These are phyloP conservation scores for Fragaria nilgerrensis DNA, from an alignment of 306 rosid genomes.

Conservation along the genomic window DNA sequence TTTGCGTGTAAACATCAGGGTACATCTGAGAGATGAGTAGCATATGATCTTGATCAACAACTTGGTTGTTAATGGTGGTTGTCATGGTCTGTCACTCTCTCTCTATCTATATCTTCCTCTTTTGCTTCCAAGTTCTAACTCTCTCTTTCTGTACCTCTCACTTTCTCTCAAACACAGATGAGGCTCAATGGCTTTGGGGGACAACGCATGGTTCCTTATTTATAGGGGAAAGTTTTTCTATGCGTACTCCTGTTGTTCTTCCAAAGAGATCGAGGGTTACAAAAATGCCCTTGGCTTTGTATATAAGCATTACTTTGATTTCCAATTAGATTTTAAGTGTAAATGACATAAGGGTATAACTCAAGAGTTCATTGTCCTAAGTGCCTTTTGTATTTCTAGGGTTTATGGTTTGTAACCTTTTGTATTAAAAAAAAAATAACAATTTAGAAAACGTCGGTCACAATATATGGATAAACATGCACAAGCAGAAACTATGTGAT, in stretches of 20 bases:
- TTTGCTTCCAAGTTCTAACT: not conserved
- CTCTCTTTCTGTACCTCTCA: slow-evolving; percentile 16
- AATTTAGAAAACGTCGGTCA: slow-evolving; percentile 11
- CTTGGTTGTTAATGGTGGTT: slow-evolving; percentile 38
- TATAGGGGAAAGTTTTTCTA: slow-evolving; percentile 42
- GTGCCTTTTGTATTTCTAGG: not conserved
- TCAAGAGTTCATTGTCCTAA: not conserved
- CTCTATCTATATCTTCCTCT: not conserved
- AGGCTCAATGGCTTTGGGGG: slow-evolving; percentile 42
- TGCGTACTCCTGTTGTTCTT: slow-evolving; percentile 19
- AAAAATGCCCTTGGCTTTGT: slow-evolving; percentile 19
- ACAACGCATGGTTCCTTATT: slow-evolving; percentile 33
- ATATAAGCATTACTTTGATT: not conserved
- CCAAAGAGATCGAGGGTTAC: not conserved
- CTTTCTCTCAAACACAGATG: slow-evolving; percentile 15
- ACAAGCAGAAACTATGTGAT: not conserved
- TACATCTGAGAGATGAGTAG: slow-evolving; percentile 55
- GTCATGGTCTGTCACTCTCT: slow-evolving; percentile 3
- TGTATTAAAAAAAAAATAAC: not conserved
- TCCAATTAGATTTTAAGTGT: not conserved
- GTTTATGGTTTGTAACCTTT: not conserved
- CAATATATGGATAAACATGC: not conserved
- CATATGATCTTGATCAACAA: slow-evolving; percentile 40
- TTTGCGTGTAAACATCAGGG: slow-evolving; percentile 48
- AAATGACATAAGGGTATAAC: not conserved